Percentiles rank a stretch among this genome's conserved stretches.
Evolutionary conservation across 2,329 filamentous ascomycete species (phyloP).

Genomic region (Neofusicoccum ribis): DNA sequence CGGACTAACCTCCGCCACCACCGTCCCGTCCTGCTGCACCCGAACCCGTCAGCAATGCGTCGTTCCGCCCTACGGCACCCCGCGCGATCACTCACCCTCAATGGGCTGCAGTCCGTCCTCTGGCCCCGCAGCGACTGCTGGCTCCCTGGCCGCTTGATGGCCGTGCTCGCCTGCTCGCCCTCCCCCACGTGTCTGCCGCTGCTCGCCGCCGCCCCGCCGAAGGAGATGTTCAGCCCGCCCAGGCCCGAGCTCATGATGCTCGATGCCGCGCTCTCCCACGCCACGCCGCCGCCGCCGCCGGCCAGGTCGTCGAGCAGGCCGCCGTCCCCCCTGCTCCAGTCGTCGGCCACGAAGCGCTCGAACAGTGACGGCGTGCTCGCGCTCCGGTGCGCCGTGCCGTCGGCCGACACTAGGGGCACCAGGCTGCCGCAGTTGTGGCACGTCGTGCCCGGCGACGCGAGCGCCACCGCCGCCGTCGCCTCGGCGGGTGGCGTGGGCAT

Average conservation of each 20-base stretch:
- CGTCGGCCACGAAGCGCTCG: neutral
- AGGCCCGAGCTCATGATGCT: too few species aligned
- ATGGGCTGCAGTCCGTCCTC: neutral
- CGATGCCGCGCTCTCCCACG: too few species aligned
- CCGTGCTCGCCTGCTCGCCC: neutral
- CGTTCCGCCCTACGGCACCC: too few species aligned
- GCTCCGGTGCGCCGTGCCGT: too few species aligned
- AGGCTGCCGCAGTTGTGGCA: conserved; percentile 5
- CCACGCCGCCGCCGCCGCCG: neutral
- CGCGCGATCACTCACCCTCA: too few species aligned
- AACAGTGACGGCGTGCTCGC: neutral
- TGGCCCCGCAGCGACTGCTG: neutral
- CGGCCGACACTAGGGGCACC: neutral
- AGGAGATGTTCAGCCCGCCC: neutral
- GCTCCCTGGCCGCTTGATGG: neutral
- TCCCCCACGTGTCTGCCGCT: neutral
- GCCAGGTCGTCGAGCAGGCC: neutral
- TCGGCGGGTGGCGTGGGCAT: neutral
- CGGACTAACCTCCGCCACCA: neutral
- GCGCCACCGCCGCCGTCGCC: neutral
- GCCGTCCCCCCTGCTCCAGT: neutral
- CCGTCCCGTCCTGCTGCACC: neutral
- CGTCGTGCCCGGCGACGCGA: neutral
- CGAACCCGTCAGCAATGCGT: too few species aligned
- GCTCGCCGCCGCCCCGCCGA: neutral